Evolutionary conservation across 345 rosid genomes (phyloP).

Genomic region (Carallia pectinifolia): DNA sequence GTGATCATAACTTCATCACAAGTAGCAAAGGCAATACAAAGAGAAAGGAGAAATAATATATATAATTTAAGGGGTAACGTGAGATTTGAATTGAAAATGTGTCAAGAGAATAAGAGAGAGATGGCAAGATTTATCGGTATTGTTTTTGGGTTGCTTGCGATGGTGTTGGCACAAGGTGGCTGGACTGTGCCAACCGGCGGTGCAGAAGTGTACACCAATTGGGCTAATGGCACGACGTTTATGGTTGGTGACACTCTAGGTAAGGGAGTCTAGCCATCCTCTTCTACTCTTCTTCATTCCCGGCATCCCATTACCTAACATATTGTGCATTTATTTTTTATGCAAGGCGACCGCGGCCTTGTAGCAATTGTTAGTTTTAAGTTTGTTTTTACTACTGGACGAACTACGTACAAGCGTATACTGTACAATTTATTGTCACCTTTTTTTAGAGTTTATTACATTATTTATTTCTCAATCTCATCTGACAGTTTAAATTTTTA

Average conservation of each 20-base stretch:
- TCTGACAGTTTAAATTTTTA: too few relatives aligned
- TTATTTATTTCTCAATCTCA: too few relatives aligned
- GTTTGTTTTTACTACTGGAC: too few relatives aligned
- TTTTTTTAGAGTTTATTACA: too few relatives aligned
- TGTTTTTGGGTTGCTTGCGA: slow-evolving; percentile 13
- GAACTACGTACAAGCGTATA: too few relatives aligned
- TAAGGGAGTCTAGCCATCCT: slow-evolving; percentile 4
- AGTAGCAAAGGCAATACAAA: not conserved
- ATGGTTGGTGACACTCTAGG: slow-evolving; percentile 40
- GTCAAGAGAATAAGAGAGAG: not conserved
- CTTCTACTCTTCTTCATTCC: not conserved
- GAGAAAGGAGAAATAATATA: not conserved
- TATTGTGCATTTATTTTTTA: not conserved
- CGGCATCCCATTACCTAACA: too few relatives aligned
- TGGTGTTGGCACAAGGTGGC: slow-evolving; percentile 21
- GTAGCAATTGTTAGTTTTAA: too few relatives aligned
- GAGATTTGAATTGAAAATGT: not conserved
- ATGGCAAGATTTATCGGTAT: slow-evolving; percentile 15
- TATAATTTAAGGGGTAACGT: not conserved
- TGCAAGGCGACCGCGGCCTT: too few relatives aligned
- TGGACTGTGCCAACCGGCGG: slow-evolving; percentile 33
- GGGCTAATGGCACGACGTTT: slow-evolving; percentile 33
- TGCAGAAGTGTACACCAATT: slow-evolving; percentile 20
- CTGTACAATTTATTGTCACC: too few relatives aligned
- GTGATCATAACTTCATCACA: not conserved